A percentile compares a stretch with the other conserved stretches of the same genome.
phyloP scores from a whole-genome alignment of 768 basidiomycete genomes.

The Boletus rubropictus region DNA sequence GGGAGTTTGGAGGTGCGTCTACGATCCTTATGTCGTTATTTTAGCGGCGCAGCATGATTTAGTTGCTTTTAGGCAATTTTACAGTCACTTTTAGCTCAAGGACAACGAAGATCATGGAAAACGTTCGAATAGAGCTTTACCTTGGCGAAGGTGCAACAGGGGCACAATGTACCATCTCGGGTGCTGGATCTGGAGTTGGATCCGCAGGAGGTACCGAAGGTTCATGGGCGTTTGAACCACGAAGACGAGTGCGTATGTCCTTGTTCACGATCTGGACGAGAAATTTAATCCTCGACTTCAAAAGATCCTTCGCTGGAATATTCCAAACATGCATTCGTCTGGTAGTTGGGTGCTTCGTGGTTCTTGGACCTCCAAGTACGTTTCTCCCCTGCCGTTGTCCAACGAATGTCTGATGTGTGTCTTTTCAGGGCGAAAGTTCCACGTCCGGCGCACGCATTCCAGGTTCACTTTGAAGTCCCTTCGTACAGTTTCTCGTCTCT shows the following conservation, averaged over 20 bases:
- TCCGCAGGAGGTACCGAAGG: conserved; percentile 40
- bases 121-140: conserved; percentile 63
- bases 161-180: conserved; percentile 65
- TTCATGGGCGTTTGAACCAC: conserved; percentile 78
- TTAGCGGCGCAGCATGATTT: not conserved
- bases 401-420: not conserved
- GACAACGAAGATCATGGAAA: conserved; percentile 62
- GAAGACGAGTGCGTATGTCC: conserved; percentile 43
- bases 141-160: conserved; percentile 70
- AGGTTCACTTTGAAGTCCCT: conserved; percentile 65
- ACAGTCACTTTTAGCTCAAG: conserved; percentile 60
- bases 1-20: conserved; percentile 29
- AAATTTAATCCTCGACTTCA: not conserved
- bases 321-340: conserved; percentile 60
- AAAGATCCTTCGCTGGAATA: conserved; percentile 80
- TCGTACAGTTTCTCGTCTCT: conserved; percentile 70
- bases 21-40: not conserved
- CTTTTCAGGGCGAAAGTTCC: conserved; percentile 36
- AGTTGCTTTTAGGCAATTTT: conserved; percentile 44
- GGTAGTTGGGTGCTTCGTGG: conserved; percentile 71
- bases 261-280: not conserved
- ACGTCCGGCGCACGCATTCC: conserved; percentile 71
- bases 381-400: conserved; percentile 3
- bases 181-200: conserved; percentile 46
- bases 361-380: conserved; percentile 65